phyloP scores from a whole-genome alignment of 805 yeast genomes.

The Metschnikowia bowlesiae region DNA sequence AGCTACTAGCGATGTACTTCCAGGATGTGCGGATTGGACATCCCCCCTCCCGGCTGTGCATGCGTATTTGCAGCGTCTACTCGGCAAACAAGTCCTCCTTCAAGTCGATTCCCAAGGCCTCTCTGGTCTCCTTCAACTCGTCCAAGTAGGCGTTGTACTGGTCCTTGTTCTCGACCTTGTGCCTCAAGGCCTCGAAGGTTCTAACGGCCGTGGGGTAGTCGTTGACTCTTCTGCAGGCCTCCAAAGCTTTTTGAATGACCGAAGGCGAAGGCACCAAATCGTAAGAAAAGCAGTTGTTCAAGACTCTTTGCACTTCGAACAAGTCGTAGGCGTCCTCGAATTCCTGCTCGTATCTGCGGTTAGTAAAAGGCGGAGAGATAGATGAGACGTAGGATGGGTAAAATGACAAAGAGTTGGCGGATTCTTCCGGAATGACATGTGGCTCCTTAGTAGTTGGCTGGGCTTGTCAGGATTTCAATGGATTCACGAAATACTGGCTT shows the following conservation, averaged over 20 bases:
- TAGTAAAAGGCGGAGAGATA: constrained; percentile 18
- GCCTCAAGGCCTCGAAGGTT: constrained; percentile 94
- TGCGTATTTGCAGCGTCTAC: background rate
- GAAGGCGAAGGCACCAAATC: constrained; percentile 98
- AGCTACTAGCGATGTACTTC: no score
- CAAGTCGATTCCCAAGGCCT: constrained; percentile 88
- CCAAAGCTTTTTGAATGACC: constrained; percentile 90
- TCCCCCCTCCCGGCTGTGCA: background rate
- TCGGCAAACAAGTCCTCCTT: constrained; percentile 74
- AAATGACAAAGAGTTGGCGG: no score
- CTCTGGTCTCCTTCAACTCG: constrained; percentile 86
- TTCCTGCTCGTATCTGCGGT: constrained; percentile 81
- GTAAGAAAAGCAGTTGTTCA: constrained; percentile 97
- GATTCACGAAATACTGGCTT: no score
- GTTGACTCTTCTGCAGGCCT: constrained; percentile 98
- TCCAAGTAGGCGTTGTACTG: constrained; percentile 96
- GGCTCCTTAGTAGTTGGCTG: no score
- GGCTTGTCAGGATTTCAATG: no score
- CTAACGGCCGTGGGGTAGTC: constrained; percentile 98
- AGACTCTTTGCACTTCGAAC: constrained; percentile 67
- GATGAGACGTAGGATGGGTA: background rate
- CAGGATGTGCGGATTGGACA: no score
- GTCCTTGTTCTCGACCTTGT: constrained; percentile 89
- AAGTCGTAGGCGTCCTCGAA: constrained; percentile 69
- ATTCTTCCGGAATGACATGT: no score